Percentiles rank a stretch among this genome's conserved stretches.
Conservation (phyloP, 257 asterid genomes). For the Lantana camara region DNA sequence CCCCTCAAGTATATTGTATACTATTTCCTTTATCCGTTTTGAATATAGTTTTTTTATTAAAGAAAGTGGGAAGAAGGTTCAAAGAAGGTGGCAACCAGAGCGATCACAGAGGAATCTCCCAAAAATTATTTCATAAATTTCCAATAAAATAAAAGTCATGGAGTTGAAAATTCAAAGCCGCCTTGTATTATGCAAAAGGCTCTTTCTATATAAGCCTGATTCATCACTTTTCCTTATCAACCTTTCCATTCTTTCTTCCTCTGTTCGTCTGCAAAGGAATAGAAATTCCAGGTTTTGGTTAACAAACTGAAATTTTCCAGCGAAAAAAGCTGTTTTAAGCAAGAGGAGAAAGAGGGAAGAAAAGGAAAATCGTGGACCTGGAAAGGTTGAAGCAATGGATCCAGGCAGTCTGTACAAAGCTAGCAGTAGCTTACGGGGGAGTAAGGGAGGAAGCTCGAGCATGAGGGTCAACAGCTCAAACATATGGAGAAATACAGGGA, state of each 20-base stretch:
- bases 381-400: constrained; percentile 31
- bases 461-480: constrained; percentile 42
- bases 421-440: constrained; percentile 41
- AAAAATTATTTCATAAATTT: background rate
- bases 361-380: background rate
- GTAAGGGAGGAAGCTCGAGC: constrained; percentile 34
- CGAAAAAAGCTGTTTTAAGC: no score
- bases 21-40: no score
- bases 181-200: background rate
- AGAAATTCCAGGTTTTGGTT: background rate
- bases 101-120: background rate
- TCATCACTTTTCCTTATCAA: background rate
- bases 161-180: constrained; percentile 3
- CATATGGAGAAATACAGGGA: constrained; percentile 50
- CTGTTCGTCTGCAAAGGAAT: background rate
- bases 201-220: constrained; percentile 11
- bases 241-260: background rate
- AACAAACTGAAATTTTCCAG: background rate
- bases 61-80: background rate
- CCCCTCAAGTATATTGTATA: no score
- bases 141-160: background rate
- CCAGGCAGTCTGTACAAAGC: constrained; percentile 38
- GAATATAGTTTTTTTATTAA: no score
- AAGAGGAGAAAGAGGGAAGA: no score
- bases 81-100: background rate